These are phyloP conservation scores for Priceomyces fermenticarens DNA, from an alignment of 805 yeast genomes.

Conservation along the genomic window DNA sequence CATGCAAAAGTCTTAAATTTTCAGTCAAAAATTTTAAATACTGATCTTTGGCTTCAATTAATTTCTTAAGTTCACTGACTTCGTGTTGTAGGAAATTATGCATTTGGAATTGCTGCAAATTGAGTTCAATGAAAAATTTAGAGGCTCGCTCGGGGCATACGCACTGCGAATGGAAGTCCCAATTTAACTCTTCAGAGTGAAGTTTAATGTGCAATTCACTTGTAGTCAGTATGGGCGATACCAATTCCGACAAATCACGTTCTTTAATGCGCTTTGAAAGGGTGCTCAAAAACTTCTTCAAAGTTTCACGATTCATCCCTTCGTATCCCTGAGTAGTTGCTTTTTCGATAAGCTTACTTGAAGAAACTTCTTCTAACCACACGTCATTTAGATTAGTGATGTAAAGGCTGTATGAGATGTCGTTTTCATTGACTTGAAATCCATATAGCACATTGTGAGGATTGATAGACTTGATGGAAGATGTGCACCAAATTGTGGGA, in stretches of 20 bases:
- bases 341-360: constrained; percentile 10
- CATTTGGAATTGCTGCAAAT: constrained; percentile 21
- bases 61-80: constrained; percentile 15
- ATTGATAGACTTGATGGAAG: not conserved
- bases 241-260: no score
- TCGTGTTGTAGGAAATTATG: constrained; percentile 18
- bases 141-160: constrained; percentile 6
- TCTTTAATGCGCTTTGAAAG: constrained; percentile 1
- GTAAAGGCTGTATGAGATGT: constrained; percentile 18
- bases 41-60: constrained; percentile 25
- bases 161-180: constrained; percentile 18
- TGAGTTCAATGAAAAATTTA: constrained; percentile 17
- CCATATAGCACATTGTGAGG: constrained; percentile 14
- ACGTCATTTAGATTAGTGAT: constrained; percentile 24
- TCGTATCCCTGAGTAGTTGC: constrained; percentile 26
- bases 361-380: constrained; percentile 22
- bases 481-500: constrained; percentile 13
- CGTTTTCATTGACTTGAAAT: constrained; percentile 3
- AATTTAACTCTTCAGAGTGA: constrained; percentile 11
- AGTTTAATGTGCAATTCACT: not conserved
- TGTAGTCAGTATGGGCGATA: not conserved
- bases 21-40: constrained; percentile 30
- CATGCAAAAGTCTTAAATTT: constrained; percentile 33
- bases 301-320: constrained; percentile 18
- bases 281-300: constrained; percentile 13